phyloP scores from a whole-genome alignment of 257 asterid genomes.

The Scutellaria baicalensis region DNA sequence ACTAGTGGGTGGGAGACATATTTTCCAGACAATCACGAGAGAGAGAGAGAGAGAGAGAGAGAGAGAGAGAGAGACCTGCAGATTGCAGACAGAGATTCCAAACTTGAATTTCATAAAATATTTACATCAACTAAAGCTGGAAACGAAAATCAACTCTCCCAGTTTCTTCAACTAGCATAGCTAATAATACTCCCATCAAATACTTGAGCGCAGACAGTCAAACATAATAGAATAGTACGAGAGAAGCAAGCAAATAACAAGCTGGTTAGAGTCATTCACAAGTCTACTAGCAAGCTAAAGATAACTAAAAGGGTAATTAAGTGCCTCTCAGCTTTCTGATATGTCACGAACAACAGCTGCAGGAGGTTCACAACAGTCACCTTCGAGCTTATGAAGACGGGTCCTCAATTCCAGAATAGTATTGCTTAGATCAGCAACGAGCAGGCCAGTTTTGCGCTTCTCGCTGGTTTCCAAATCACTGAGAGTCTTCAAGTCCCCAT shows the following conservation, averaged over 20 bases:
- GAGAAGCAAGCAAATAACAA: not conserved
- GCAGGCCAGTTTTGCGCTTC: slow-evolving; percentile 36
- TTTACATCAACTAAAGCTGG: not conserved
- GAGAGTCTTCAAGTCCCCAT: slow-evolving; percentile 63
- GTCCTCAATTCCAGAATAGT: slow-evolving; percentile 33
- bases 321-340: slow-evolving; percentile 12
- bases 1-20: too few species aligned
- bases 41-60: not conserved
- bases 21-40: not conserved
- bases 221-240: not conserved
- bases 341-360: not conserved
- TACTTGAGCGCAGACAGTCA: not conserved
- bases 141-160: not conserved
- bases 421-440: slow-evolving; percentile 31
- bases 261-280: not conserved
- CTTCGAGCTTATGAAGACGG: slow-evolving; percentile 34
- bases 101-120: not conserved
- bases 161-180: slow-evolving; percentile 7
- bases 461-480: slow-evolving; percentile 40
- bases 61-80: not conserved
- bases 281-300: not conserved
- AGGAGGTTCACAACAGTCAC: slow-evolving; percentile 6
- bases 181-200: not conserved
- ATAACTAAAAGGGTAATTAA: slow-evolving; percentile 11
- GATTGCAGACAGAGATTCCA: not conserved